Conservation (phyloP, 2,329 filamentous ascomycete genomes). For the Stagonosporopsis chrysanthemi region DNA sequence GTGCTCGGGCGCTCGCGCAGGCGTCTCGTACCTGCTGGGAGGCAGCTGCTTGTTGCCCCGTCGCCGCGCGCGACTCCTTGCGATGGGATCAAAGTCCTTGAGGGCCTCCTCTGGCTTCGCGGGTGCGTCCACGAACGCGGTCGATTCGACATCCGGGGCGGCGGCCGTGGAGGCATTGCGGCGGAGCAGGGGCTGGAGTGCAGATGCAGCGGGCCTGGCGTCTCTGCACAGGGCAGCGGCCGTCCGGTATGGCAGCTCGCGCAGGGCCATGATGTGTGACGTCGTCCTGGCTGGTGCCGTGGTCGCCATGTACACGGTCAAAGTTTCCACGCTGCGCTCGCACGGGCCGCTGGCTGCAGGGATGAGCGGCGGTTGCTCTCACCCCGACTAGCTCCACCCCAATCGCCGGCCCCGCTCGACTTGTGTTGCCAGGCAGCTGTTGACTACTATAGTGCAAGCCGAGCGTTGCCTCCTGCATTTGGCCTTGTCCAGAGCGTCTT, state of each 20-base stretch:
- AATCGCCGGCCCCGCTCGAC: slow-evolving; percentile 5
- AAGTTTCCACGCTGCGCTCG: slow-evolving; percentile 7
- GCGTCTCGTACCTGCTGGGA: slow-evolving; percentile 59
- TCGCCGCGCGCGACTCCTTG: slow-evolving; percentile 53
- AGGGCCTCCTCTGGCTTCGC: slow-evolving; percentile 51
- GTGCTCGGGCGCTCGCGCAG: neutral
- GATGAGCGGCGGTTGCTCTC: slow-evolving; percentile 18
- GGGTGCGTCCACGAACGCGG: slow-evolving; percentile 54
- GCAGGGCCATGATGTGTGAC: slow-evolving; percentile 45
- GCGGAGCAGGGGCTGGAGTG: slow-evolving; percentile 36
- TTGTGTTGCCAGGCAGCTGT: neutral
- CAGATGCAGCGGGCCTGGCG: slow-evolving; percentile 32
- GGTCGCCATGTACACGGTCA: neutral
- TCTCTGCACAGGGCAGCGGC: slow-evolving; percentile 36
- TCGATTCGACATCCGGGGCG: slow-evolving; percentile 56
- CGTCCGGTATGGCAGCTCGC: slow-evolving; percentile 45
- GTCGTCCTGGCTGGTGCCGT: slow-evolving; percentile 18
- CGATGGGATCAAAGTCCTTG: slow-evolving; percentile 59
- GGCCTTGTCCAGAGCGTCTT: neutral
- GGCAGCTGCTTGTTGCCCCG: slow-evolving; percentile 55
- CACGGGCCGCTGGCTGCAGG: slow-evolving; percentile 20
- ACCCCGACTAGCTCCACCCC: slow-evolving; percentile 15
- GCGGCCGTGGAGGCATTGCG: slow-evolving; percentile 59
- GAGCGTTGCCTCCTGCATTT: neutral
- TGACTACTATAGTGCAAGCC: neutral